A percentile compares a stretch with the other conserved stretches of the same genome.
These are phyloP conservation scores for Pharus latifolius DNA, from an alignment of 176 grass and related monocot species.

Conservation along the genomic window DNA sequence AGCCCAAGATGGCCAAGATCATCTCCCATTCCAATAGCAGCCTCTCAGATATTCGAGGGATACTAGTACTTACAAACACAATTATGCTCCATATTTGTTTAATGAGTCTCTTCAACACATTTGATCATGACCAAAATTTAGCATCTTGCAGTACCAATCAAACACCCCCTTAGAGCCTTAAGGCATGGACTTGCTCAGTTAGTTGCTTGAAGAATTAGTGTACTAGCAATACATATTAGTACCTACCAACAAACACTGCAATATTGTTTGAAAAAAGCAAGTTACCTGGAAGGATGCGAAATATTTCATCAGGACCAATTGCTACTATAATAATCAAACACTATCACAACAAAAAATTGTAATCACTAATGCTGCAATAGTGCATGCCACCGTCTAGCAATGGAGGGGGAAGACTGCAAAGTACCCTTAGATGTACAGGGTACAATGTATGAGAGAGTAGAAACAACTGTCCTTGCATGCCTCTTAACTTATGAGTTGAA, in stretches of 20 bases:
- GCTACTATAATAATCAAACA: not conserved
- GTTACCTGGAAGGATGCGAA: not conserved
- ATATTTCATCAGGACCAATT: not conserved
- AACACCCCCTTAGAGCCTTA: too few relatives aligned
- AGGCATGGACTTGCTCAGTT: too few relatives aligned
- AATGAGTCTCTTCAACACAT: too few relatives aligned
- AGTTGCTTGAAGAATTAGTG: not conserved
- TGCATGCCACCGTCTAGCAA: not conserved
- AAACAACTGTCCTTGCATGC: not conserved
- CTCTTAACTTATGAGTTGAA: not conserved
- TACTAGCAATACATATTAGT: not conserved
- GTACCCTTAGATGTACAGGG: not conserved
- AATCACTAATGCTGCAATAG: not conserved
- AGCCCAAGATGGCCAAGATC: too few relatives aligned
- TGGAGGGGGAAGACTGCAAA: not conserved
- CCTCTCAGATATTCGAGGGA: too few relatives aligned
- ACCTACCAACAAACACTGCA: not conserved
- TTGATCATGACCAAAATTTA: too few relatives aligned
- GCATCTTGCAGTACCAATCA: too few relatives aligned
- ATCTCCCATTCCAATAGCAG: too few relatives aligned
- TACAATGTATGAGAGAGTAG: not conserved
- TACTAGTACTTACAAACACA: too few relatives aligned
- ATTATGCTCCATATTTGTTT: too few relatives aligned
- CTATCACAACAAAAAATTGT: not conserved
- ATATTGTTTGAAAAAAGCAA: not conserved